A percentile compares a stretch with the other conserved stretches of the same genome.
Evolutionary conservation across 2,329 filamentous ascomycete genomes (phyloP).

Genomic region (Fonsecaea monophora): DNA sequence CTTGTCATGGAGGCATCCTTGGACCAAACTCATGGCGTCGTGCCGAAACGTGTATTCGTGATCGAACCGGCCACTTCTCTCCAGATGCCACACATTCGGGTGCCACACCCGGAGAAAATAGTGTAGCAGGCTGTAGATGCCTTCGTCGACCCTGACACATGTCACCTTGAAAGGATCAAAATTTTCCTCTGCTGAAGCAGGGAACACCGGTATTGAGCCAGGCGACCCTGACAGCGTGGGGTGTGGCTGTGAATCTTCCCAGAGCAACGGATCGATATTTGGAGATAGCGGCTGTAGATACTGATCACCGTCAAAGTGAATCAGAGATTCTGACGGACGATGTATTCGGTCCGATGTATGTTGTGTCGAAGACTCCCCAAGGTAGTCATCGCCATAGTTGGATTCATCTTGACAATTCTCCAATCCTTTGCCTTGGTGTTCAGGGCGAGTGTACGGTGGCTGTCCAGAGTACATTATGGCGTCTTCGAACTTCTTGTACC

Average conservation of each 20-base stretch:
- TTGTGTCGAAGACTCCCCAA: neutral
- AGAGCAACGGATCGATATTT: slow-evolving; percentile 21
- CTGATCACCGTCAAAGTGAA: neutral
- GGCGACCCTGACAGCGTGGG: slow-evolving; percentile 1
- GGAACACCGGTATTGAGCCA: slow-evolving; percentile 21
- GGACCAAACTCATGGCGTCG: slow-evolving; percentile 25
- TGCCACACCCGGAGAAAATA: slow-evolving; percentile 32
- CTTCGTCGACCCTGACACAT: slow-evolving; percentile 25
- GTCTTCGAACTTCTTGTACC: slow-evolving; percentile 24
- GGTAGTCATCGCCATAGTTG: neutral
- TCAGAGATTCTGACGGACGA: neutral
- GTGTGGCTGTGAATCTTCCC: slow-evolving; percentile 10
- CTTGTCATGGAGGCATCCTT: slow-evolving; percentile 28
- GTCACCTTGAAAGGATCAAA: slow-evolving; percentile 30
- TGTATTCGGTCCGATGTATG: neutral
- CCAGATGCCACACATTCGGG: slow-evolving; percentile 33
- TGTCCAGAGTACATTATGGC: slow-evolving; percentile 10
- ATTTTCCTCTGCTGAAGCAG: slow-evolving; percentile 24
- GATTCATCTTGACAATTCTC: neutral
- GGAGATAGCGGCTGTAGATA: neutral
- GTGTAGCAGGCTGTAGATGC: slow-evolving; percentile 28
- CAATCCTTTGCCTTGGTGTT: neutral
- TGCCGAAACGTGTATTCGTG: slow-evolving; percentile 29
- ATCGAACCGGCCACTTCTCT: slow-evolving; percentile 19
- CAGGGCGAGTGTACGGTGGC: slow-evolving; percentile 12